Percentiles rank a stretch among this genome's conserved stretches.
Evolutionary conservation across 2,329 filamentous ascomycete genomes (phyloP).

Genomic region (Diaporthe longicolla): DNA sequence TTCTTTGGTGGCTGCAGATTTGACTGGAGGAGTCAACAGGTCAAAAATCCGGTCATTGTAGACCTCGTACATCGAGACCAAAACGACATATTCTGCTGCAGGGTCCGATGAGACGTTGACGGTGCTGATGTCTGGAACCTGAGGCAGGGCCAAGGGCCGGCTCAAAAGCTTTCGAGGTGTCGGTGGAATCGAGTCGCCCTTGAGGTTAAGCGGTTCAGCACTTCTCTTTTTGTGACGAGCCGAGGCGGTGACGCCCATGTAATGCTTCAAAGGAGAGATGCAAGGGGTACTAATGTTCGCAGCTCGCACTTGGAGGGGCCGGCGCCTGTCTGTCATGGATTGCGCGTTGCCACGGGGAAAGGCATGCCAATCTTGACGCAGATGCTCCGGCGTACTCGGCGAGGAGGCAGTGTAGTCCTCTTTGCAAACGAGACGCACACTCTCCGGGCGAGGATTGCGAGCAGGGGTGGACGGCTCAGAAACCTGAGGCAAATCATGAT

Average conservation of each 20-base stretch:
- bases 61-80: constrained; percentile 98
- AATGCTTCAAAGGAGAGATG: constrained; percentile 53
- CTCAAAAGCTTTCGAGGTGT: constrained; percentile 75
- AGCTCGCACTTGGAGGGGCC: constrained; percentile 32
- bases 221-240: constrained; percentile 58
- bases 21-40: constrained; percentile 77
- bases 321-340: constrained; percentile 20
- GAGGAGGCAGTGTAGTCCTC: constrained; percentile 45
- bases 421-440: constrained; percentile 60
- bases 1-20: constrained; percentile 75
- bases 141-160: constrained; percentile 79
- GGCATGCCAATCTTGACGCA: constrained; percentile 29
- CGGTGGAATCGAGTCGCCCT: constrained; percentile 69
- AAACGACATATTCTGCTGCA: constrained; percentile 84
- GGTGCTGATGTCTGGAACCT: constrained; percentile 80
- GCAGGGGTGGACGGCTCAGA: background rate
- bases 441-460: constrained; percentile 54
- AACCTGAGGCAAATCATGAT: constrained; percentile 2
- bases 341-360: constrained; percentile 33
- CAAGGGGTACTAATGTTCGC: constrained; percentile 41
- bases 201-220: constrained; percentile 60
- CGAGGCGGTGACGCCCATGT: constrained; percentile 62
- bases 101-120: constrained; percentile 77
- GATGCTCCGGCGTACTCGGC: constrained; percentile 35
- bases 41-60: constrained; percentile 99